Conservation (phyloP, 352 stramenopile species). For the Ochromonadaceae sp. region DNA sequence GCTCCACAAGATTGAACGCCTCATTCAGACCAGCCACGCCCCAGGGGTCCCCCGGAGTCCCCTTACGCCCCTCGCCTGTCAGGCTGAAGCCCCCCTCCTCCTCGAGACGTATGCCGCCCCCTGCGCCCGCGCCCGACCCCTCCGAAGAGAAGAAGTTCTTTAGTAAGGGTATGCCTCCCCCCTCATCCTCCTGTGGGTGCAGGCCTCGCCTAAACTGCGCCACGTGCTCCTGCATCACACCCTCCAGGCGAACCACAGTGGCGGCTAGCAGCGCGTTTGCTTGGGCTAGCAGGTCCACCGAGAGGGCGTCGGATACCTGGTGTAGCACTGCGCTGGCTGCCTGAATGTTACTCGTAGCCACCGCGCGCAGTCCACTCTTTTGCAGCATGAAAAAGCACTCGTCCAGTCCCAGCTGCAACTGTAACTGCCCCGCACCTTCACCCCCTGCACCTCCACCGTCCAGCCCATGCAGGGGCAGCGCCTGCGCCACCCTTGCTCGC, state of each 20-base stretch:
- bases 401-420: background rate
- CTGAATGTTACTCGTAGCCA: constrained; percentile 15
- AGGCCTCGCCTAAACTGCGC: too few species aligned
- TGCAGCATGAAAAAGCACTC: constrained; percentile 13
- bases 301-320: background rate
- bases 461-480: background rate
- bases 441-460: too few species aligned
- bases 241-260: background rate
- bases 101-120: too few species aligned
- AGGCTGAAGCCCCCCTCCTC: background rate
- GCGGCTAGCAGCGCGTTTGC: background rate
- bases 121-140: too few species aligned
- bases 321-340: background rate
- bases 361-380: background rate
- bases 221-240: too few species aligned
- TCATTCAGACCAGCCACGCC: background rate
- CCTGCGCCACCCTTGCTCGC: background rate
- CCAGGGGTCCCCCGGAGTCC: background rate
- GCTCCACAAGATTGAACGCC: background rate
- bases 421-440: too few species aligned
- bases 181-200: too few species aligned
- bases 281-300: background rate
- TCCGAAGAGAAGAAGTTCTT: too few species aligned
- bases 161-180: too few species aligned
- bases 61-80: background rate